Percentiles rank a stretch among this genome's conserved stretches.
Conservation (phyloP, 2,329 filamentous ascomycete species). For the Aspergillus ustus region DNA sequence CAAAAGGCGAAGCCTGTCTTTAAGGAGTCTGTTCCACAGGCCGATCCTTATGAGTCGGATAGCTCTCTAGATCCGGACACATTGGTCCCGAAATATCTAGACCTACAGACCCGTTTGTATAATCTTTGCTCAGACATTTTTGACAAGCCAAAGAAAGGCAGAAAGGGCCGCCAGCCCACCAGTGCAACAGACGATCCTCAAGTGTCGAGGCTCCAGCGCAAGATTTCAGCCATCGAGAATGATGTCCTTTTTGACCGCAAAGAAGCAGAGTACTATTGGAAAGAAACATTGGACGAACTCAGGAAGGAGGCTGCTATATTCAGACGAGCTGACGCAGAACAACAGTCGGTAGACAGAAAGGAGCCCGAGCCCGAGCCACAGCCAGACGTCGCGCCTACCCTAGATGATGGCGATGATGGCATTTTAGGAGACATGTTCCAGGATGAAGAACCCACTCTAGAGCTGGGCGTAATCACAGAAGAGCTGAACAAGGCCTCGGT, state of each 20-base stretch:
- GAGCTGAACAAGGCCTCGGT: slow-evolving; percentile 43
- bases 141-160: slow-evolving; percentile 47
- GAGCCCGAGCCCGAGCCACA: slow-evolving; percentile 28
- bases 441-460: slow-evolving; percentile 45
- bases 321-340: slow-evolving; percentile 54
- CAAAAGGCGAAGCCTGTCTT: slow-evolving; percentile 33
- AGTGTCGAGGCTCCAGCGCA: slow-evolving; percentile 70
- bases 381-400: slow-evolving; percentile 20
- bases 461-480: slow-evolving; percentile 47
- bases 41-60: slow-evolving; percentile 52
- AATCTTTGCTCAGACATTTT: slow-evolving; percentile 61
- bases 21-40: slow-evolving; percentile 29
- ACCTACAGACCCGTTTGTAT: slow-evolving; percentile 72
- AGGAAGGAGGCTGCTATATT: slow-evolving; percentile 61
- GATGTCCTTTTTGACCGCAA: slow-evolving; percentile 75
- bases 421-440: slow-evolving; percentile 64
- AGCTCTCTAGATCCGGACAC: slow-evolving; percentile 76
- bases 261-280: slow-evolving; percentile 70
- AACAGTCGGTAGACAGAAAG: slow-evolving; percentile 39
- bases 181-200: slow-evolving; percentile 45
- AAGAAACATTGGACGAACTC: slow-evolving; percentile 60
- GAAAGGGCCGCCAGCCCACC: slow-evolving; percentile 40
- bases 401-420: slow-evolving; percentile 45
- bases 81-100: slow-evolving; percentile 75
- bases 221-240: slow-evolving; percentile 75